Base-by-base conservation (phyloP, 805 yeast genomes). In the Jamesozyma hellenica region DNA sequence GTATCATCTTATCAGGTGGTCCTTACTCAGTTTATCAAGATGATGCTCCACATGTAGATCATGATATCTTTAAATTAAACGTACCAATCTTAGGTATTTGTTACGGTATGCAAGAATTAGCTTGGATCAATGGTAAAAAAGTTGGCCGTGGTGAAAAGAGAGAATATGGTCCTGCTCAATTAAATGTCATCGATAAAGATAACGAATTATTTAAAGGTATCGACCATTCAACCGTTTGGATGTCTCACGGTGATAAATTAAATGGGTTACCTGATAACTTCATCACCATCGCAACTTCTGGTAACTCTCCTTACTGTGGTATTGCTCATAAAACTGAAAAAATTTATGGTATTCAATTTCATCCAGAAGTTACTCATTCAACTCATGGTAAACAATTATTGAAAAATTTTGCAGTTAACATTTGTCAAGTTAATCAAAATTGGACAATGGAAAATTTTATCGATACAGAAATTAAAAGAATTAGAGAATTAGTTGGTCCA, bases 371-470 rank as follows among this genome's bases (percentile, higher is more conserved):
- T 45, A 86, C 96, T 29, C 98, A 92, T 67, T 85, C 97, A 42
- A 74, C 77, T 49, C 81, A 83, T 66, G 98, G 98, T 64, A 90
- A 84, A 64, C 72, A 70, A 50, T 66, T 92, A 56, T 75, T 92
- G 60, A 80, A 75, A 70, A 92, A 92, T 72, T 92, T 92, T 62
- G 98, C 98, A 37, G 82, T 87, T 48, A 74, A 75, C 51, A 84
- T 92, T 56, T 92, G 98, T 74, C 60, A 79, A 42, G 94, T 92
- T 52, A 60, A 69, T 35, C 85, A 82, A 66, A 87, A 82, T 74
- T 92, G 98, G 98, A 82, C 90, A 42, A 92, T 92, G 98, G 84
- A 82, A 69, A 92, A 92, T 73, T 92, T 92, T 66, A 84, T 92
- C 58, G 95, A 86, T 56, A 86, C 96, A 49, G 98, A 92, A 72